These are phyloP conservation scores for Helotiales sp. DNA, from an alignment of 2,329 filamentous ascomycete species.

Conservation along the genomic window DNA sequence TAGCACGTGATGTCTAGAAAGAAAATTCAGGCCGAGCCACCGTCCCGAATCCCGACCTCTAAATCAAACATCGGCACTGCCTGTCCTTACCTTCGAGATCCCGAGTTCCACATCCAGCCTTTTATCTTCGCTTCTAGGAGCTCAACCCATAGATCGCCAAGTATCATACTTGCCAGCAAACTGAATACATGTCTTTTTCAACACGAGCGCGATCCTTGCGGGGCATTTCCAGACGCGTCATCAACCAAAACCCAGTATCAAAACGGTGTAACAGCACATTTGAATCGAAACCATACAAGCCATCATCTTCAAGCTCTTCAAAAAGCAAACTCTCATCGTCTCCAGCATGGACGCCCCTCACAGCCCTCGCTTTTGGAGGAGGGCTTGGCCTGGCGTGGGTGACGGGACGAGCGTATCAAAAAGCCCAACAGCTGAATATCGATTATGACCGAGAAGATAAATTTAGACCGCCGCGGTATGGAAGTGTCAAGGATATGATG, in stretches of 20 bases:
- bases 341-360: not conserved
- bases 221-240: not conserved
- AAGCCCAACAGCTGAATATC: not conserved
- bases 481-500: slow-evolving; percentile 26
- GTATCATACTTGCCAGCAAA: not conserved
- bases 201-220: not conserved
- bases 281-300: slow-evolving; percentile 3
- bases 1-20: too few relatives aligned
- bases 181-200: not conserved
- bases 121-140: not conserved
- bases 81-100: too few relatives aligned
- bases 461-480: slow-evolving; percentile 37
- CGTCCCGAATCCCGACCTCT: too few relatives aligned
- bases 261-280: slow-evolving; percentile 11
- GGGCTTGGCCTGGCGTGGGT: slow-evolving; percentile 6
- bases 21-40: too few relatives aligned
- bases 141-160: not conserved
- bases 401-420: slow-evolving; percentile 6
- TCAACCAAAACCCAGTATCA: not conserved
- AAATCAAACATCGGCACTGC: too few relatives aligned
- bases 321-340: not conserved
- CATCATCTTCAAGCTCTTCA: not conserved
- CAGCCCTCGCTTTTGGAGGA: not conserved
- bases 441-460: slow-evolving; percentile 63
- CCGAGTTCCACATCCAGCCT: too few relatives aligned